Conservation (phyloP, 225 moss, liverwort and hornwort species). For the Bryoerythrophyllum caledonicum region DNA sequence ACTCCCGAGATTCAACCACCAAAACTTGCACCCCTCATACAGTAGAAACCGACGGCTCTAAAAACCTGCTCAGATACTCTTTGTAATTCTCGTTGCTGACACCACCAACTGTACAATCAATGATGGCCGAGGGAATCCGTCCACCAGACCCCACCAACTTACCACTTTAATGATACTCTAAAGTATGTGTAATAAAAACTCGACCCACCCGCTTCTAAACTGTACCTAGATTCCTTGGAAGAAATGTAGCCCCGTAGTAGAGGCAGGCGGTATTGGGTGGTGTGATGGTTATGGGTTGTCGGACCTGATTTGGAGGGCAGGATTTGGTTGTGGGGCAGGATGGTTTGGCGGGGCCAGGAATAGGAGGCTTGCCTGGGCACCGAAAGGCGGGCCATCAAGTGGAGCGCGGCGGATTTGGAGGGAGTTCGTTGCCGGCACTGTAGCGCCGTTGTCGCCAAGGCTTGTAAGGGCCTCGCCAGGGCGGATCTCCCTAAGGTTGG, state of each 20-base stretch:
- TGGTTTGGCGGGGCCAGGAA: not conserved
- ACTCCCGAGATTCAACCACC: too few relatives aligned
- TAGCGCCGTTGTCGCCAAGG: not conserved
- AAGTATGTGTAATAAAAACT: not conserved
- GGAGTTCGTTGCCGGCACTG: not conserved
- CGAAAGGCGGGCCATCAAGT: slow-evolving; percentile 18
- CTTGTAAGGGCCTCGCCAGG: too few relatives aligned
- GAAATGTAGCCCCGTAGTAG: too few relatives aligned
- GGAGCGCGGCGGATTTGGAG: not conserved
- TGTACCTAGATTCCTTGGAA: too few relatives aligned
- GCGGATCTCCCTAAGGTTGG: too few relatives aligned
- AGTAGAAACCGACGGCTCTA: too few relatives aligned
- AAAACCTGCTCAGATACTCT: not conserved
- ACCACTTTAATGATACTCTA: not conserved
- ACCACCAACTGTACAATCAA: not conserved
- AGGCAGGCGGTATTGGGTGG: too few relatives aligned
- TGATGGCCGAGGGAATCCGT: not conserved
- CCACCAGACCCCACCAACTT: not conserved
- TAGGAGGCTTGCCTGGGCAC: not conserved
- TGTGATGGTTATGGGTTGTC: too few relatives aligned
- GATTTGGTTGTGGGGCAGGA: too few relatives aligned
- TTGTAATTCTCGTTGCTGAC: not conserved
- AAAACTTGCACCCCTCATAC: too few relatives aligned
- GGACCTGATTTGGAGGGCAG: too few relatives aligned
- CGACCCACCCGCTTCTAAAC: too few relatives aligned